These are phyloP conservation scores for Nothophaeocryptopus gaeumannii DNA, from an alignment of 2,329 filamentous ascomycete genomes.

Conservation along the genomic window DNA sequence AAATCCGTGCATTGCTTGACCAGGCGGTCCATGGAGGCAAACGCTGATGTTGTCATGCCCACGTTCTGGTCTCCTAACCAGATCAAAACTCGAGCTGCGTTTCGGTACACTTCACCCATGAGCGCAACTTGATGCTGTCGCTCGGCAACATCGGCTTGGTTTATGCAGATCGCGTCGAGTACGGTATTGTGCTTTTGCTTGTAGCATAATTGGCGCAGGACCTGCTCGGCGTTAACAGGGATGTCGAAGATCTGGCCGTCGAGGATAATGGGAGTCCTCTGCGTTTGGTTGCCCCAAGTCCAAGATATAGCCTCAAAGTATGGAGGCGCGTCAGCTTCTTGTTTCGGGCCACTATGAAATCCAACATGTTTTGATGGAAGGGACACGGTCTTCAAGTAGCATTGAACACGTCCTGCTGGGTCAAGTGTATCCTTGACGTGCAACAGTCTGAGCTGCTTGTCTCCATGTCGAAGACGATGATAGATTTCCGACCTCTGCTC, in stretches of 20 bases:
- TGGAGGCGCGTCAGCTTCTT: background rate
- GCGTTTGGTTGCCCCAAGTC: slow-evolving; percentile 4
- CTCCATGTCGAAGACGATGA: too few relatives aligned
- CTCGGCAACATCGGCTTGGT: slow-evolving; percentile 13
- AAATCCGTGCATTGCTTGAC: background rate
- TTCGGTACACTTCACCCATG: slow-evolving; percentile 14
- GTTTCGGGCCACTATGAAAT: too few relatives aligned
- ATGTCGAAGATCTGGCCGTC: background rate
- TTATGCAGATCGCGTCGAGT: slow-evolving; percentile 18
- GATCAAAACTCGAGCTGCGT: slow-evolving; percentile 6
- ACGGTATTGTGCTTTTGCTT: slow-evolving; percentile 1
- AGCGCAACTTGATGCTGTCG: slow-evolving; percentile 14
- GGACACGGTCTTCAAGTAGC: background rate
- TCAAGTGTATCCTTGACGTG: background rate
- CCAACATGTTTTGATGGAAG: too few relatives aligned
- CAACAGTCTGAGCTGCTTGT: slow-evolving; percentile 2
- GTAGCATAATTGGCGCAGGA: slow-evolving; percentile 4
- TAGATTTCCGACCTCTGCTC: too few relatives aligned
- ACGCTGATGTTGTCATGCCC: background rate
- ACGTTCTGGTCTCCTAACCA: slow-evolving; percentile 14
- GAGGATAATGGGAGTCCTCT: background rate
- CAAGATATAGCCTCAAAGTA: slow-evolving; percentile 14
- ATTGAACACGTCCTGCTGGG: background rate
- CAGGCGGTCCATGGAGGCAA: background rate
- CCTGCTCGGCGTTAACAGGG: background rate